Evolutionary conservation across 1,139 yeast genomes (phyloP).

Genomic region (Yamadazyma oceani): DNA sequence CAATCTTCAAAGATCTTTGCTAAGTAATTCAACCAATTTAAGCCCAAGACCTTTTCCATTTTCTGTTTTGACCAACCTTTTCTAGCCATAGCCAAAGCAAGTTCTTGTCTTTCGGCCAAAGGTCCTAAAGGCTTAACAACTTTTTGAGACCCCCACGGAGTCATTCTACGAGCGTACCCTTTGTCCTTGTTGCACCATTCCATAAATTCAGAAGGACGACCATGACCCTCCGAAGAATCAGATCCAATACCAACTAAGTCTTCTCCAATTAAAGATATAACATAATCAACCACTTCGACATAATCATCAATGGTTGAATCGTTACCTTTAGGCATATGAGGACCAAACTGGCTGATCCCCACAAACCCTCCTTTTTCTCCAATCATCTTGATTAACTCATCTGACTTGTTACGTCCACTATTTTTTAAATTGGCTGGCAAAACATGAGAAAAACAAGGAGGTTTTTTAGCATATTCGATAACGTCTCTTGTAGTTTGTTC

Average conservation of each 20-base stretch:
- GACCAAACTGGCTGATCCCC: slow-evolving; percentile 16
- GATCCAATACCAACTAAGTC: slow-evolving; percentile 17
- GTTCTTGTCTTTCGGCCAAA: slow-evolving; percentile 14
- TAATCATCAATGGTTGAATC: slow-evolving; percentile 17
- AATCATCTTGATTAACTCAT: slow-evolving; percentile 13
- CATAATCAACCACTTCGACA: slow-evolving; percentile 16
- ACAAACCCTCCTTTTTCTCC: slow-evolving; percentile 18
- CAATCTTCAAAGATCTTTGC: slow-evolving; percentile 13
- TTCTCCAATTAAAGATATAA: slow-evolving; percentile 15
- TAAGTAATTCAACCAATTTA: slow-evolving; percentile 15
- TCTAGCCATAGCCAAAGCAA: slow-evolving; percentile 16
- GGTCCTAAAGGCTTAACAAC: slow-evolving; percentile 17
- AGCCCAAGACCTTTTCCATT: slow-evolving; percentile 15
- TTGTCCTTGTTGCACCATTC: slow-evolving; percentile 17
- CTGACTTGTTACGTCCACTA: slow-evolving; percentile 15
- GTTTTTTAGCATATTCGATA: slow-evolving; percentile 40
- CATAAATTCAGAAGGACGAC: slow-evolving; percentile 16
- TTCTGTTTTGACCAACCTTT: slow-evolving; percentile 15
- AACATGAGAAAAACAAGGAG: slow-evolving; percentile 49
- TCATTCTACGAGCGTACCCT: slow-evolving; percentile 15
- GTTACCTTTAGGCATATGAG: slow-evolving; percentile 17
- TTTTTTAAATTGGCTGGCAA: slow-evolving; percentile 13
- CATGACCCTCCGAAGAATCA: slow-evolving; percentile 17
- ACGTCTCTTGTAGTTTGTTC: slow-evolving; percentile 49
- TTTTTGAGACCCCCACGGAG: slow-evolving; percentile 17